A percentile compares a stretch with the other conserved stretches of the same genome.
Conservation (phyloP, 2,329 filamentous ascomycete species). For the Colletotrichum euphorbiae region DNA sequence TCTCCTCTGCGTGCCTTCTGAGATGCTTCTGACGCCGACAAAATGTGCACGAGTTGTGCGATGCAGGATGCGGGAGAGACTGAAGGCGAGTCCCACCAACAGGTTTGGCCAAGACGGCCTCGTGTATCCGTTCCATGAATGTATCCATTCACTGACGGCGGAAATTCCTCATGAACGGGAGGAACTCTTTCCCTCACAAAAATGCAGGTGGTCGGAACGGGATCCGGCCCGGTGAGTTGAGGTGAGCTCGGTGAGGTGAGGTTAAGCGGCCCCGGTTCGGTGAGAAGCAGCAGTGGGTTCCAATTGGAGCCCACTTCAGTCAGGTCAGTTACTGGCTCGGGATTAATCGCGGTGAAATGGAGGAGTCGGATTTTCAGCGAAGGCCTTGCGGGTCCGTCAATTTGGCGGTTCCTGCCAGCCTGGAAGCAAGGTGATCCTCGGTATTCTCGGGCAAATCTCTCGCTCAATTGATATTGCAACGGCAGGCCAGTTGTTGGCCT, state of each 20-base stretch:
- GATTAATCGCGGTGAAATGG: slow-evolving; percentile 34
- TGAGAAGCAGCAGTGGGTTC: no score
- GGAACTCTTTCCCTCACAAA: neutral
- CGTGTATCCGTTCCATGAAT: neutral
- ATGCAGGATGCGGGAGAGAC: neutral
- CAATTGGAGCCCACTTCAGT: neutral
- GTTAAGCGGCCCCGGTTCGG: neutral
- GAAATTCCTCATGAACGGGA: neutral
- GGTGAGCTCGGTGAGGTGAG: slow-evolving; percentile 4
- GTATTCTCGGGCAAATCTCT: slow-evolving; percentile 34
- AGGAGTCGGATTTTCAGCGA: no score
- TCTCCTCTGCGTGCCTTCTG: neutral
- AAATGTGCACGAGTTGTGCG: neutral
- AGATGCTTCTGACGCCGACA: neutral
- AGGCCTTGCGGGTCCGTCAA: slow-evolving; percentile 14
- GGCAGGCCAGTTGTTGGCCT: neutral
- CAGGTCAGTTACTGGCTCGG: slow-evolving; percentile 25
- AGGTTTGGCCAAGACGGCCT: neutral
- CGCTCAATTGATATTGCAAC: slow-evolving; percentile 7
- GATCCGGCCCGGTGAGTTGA: slow-evolving; percentile 20
- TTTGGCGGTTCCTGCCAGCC: slow-evolving; percentile 9
- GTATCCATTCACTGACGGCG: neutral
- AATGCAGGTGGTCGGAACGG: neutral
- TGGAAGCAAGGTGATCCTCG: slow-evolving; percentile 24
- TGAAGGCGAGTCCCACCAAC: no score